Conservation (phyloP, 768 basidiomycete genomes). For the Kwoniella botswanensis region DNA sequence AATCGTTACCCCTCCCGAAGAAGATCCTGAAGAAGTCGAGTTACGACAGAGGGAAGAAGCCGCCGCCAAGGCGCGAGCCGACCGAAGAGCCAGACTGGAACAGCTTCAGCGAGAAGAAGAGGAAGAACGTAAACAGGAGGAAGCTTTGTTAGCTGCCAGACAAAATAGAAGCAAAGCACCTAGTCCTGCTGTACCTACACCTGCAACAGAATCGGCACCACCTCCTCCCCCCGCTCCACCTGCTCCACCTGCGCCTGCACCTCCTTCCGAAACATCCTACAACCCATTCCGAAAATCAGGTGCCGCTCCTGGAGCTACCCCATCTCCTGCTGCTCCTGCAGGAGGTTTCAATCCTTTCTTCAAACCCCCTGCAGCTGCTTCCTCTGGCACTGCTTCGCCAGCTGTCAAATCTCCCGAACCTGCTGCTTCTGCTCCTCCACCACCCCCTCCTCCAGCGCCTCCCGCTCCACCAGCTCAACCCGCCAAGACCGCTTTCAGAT, state of each 20-base stretch:
- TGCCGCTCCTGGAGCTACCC: constrained; percentile 37
- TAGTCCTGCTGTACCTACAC: constrained; percentile 19
- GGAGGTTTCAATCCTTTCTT: constrained; percentile 79
- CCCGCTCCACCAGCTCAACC: constrained; percentile 65
- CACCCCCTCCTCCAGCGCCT: constrained; percentile 58
- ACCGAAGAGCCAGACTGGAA: constrained; percentile 65
- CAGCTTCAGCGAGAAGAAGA: constrained; percentile 71
- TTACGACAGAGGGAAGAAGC: constrained; percentile 73
- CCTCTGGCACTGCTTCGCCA: constrained; percentile 47
- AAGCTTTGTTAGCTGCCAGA: constrained; percentile 53
- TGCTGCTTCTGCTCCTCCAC: constrained; percentile 37
- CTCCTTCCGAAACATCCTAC: constrained; percentile 34
- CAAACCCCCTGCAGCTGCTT: constrained; percentile 58
- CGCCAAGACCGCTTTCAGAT: constrained; percentile 36
- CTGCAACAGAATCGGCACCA: constrained; percentile 44
- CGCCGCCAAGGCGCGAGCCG: constrained; percentile 72
- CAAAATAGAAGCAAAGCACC: constrained; percentile 38
- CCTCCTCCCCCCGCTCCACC: constrained; percentile 59
- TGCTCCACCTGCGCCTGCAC: constrained; percentile 44
- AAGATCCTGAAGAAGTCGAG: constrained; percentile 78
- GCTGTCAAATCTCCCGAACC: constrained; percentile 59
- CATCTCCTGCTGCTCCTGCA: constrained; percentile 59
- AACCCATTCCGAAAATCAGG: constrained; percentile 53
- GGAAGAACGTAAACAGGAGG: constrained; percentile 68
- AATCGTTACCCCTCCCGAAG: constrained; percentile 59